phyloP scores from a whole-genome alignment of 768 basidiomycete genomes.

The Mycena galopus region DNA sequence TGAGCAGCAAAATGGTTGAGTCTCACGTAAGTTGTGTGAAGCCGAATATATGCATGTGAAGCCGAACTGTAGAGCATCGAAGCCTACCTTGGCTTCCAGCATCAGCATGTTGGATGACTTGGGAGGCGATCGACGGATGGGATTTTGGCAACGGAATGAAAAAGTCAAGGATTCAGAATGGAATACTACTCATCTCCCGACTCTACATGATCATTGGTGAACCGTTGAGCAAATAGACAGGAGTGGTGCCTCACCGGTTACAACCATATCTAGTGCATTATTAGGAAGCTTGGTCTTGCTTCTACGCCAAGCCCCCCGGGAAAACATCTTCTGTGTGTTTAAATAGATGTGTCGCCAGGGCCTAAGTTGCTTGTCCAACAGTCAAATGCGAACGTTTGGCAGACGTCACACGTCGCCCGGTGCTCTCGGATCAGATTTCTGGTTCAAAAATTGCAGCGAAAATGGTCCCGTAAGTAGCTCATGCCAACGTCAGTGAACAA shows the following conservation, averaged over 20 bases:
- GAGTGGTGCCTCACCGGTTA: background rate
- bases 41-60: background rate
- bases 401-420: background rate
- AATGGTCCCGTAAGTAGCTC: background rate
- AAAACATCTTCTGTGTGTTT: background rate
- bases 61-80: background rate
- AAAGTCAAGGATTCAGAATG: background rate
- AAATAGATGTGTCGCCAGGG: background rate
- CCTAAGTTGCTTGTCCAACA: background rate
- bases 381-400: background rate
- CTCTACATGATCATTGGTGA: background rate
- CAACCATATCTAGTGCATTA: background rate
- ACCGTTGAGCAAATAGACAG: background rate
- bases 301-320: background rate
- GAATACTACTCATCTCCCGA: background rate
- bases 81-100: background rate
- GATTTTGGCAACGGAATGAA: background rate
- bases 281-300: background rate
- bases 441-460: background rate
- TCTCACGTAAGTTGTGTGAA: constrained; percentile 2
- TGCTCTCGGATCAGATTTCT: background rate
- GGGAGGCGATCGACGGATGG: background rate
- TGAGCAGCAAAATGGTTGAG: background rate
- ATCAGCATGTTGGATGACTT: background rate
- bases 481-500: background rate